phyloP scores from a whole-genome alignment of 1,284 basidiomycete genomes.

The Cystobasidium slooffiae region DNA sequence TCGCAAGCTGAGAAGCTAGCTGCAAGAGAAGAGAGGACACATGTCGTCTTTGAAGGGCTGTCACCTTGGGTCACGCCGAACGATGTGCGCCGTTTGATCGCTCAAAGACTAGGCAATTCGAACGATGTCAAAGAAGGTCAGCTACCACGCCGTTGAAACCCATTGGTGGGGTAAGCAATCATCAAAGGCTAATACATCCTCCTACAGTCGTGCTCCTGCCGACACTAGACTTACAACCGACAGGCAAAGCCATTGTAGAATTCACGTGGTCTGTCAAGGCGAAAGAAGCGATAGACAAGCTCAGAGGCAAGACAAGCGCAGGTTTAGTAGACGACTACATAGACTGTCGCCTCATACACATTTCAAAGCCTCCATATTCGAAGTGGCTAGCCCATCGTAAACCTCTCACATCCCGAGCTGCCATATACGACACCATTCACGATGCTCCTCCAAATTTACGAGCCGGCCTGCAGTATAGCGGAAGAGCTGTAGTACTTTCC shows the following conservation, averaged over 20 bases:
- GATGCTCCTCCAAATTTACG: background rate
- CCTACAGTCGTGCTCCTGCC: slow-evolving; percentile 16
- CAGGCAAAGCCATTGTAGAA: slow-evolving; percentile 21
- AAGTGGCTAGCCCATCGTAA: slow-evolving; percentile 1
- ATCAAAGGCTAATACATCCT: background rate
- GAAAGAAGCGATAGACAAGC: background rate
- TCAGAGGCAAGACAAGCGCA: slow-evolving; percentile 29
- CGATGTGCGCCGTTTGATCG: slow-evolving; percentile 18
- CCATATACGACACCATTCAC: background rate
- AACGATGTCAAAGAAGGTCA: slow-evolving; percentile 15
- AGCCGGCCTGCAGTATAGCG: background rate
- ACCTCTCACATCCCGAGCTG: slow-evolving; percentile 15
- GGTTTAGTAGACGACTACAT: slow-evolving; percentile 16
- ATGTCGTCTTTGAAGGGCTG: slow-evolving; percentile 8
- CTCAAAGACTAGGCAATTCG: slow-evolving; percentile 2
- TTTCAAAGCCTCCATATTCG: slow-evolving; percentile 13
- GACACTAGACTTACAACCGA: background rate
- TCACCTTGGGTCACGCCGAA: slow-evolving; percentile 14
- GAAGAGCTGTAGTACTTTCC: slow-evolving; percentile 23
- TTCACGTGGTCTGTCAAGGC: slow-evolving; percentile 8
- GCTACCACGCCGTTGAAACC: background rate
- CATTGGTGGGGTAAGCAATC: background rate
- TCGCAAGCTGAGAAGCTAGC: slow-evolving; percentile 27
- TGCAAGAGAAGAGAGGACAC: slow-evolving; percentile 5
- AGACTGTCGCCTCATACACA: slow-evolving; percentile 22